Conservation (phyloP, 345 rosid species). For the Arabidopsis arenosa region DNA sequence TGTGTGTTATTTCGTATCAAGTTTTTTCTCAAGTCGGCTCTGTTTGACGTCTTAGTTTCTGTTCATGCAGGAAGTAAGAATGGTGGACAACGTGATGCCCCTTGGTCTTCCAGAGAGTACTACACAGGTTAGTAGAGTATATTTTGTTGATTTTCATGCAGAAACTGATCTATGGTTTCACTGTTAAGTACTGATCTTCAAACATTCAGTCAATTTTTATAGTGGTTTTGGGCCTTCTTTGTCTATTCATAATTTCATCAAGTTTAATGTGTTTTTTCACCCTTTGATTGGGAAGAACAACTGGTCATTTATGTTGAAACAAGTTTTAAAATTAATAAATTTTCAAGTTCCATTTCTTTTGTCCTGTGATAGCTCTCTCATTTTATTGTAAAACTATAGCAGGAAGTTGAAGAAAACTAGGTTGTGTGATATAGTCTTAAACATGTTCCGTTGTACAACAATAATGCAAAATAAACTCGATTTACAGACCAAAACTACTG, state of each 20-base stretch:
- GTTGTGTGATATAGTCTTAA: background rate
- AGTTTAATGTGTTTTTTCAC: background rate
- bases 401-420: background rate
- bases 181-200: background rate
- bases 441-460: background rate
- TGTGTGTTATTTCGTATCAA: slow-evolving; percentile 29
- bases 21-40: slow-evolving; percentile 26
- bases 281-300: background rate
- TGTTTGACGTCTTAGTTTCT: slow-evolving; percentile 25
- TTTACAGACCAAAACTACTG: slow-evolving; percentile 57
- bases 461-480: background rate
- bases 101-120: slow-evolving; percentile 44
- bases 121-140: slow-evolving; percentile 51
- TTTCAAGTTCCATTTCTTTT: background rate
- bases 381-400: background rate
- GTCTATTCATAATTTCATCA: background rate
- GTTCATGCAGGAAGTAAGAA: slow-evolving; percentile 64
- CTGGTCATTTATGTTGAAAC: background rate
- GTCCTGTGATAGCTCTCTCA: background rate
- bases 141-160: background rate
- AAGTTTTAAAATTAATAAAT: background rate
- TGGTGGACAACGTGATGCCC: slow-evolving; percentile 51
- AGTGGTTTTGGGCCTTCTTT: background rate
- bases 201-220: background rate
- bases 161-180: background rate